phyloP scores from a whole-genome alignment of 371 early-diverging fungal species.

The Paraphysoderma sedebokerense region DNA sequence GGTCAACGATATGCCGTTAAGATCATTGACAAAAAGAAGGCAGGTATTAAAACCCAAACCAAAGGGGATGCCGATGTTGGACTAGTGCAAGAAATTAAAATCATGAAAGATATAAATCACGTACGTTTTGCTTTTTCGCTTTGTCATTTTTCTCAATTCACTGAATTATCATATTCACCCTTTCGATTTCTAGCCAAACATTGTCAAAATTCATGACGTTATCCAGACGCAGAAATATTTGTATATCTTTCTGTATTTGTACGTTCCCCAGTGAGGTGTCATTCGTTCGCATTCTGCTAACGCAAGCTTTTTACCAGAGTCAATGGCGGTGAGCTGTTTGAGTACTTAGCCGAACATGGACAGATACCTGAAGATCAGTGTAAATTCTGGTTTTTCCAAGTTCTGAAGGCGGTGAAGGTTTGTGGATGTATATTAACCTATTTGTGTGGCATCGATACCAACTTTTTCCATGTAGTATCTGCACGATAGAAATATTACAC shows the following conservation, averaged over 20 bases:
- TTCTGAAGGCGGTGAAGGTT: conserved; percentile 22
- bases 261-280: too few species aligned
- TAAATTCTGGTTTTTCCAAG: conserved; percentile 27
- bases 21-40: conserved; percentile 28
- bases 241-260: conserved; percentile 34
- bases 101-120: conserved; percentile 25
- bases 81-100: conserved; percentile 22
- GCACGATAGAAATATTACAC: conserved; percentile 23
- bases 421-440: not conserved
- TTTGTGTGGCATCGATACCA: not conserved
- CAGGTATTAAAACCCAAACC: conserved; percentile 1
- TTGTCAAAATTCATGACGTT: conserved; percentile 28
- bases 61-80: conserved; percentile 1
- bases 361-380: conserved; percentile 28
- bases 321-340: conserved; percentile 37
- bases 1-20: conserved; percentile 38
- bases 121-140: conserved; percentile 3
- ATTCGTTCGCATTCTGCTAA: not conserved
- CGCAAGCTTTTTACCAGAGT: conserved; percentile 6
- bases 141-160: not conserved
- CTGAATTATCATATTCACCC: too few species aligned
- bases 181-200: conserved; percentile 15
- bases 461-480: conserved; percentile 18
- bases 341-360: conserved; percentile 15
- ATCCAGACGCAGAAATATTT: conserved; percentile 18